Evolutionary conservation across 805 yeast species (phyloP), one percentile per base, ranked within the genome.

Genomic region (Saturnispora silvae): DNA sequence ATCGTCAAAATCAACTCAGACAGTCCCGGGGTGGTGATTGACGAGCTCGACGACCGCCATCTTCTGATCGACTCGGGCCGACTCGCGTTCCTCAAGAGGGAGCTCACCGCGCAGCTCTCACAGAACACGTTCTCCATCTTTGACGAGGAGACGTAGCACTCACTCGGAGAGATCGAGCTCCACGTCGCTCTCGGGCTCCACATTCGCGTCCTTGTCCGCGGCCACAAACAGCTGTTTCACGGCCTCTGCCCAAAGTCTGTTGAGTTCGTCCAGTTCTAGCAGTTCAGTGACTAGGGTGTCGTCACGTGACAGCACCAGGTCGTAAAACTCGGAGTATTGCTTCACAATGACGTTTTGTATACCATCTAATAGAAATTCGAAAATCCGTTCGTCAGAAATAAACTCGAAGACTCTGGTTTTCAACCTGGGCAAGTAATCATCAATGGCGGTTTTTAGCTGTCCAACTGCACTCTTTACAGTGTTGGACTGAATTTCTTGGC

Each of bases 1-100:
- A 83, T 89, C 2, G 60, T 89, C 17, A 81, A 77, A 53, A 81
- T 89, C 30, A 97, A 92, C 56, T 63, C 84, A 0, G 72, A 75
- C 20, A 61, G 68, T 26, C 80, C 83, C 41, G 94, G 86, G 47
- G 78, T 92, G 2, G 54, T 59, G 14, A 59, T 56, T n/a, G 76
- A 80, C 57, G 97, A 92, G 49, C 67, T 89, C 29, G 97, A 92
- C 53, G 96, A 87, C 32, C 83, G 92, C 1, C 97, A 92, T 57
- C 59, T 89, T 15, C 64, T 92, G 43, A 80, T 89, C 20, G 89
- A 83, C 47, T 80, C 79, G 23, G 70, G 73, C 27, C 81, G 78
- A 59, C 82, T 89, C 2, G 78, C 75, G 18, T 76, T 65, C 51
- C 77, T 89, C 34, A 89, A 86, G 48, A 64, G 60, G 36, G 95